A percentile compares a stretch with the other conserved stretches of the same genome.
phyloP scores from a whole-genome alignment of 306 rosid species.

The Lathyrus aphaca region DNA sequence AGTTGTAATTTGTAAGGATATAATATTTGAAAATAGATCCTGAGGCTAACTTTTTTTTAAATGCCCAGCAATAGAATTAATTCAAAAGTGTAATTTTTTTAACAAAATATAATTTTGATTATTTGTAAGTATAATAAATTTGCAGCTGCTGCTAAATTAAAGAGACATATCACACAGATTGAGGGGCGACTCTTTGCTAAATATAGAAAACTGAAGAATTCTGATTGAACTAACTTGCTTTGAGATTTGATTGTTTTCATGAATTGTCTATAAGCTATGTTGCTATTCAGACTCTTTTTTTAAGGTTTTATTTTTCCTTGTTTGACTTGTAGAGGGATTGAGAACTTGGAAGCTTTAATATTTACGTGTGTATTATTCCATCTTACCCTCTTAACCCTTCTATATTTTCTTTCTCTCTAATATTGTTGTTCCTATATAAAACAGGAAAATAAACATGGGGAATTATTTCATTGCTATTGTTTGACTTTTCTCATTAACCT shows the following conservation, averaged over 20 bases:
- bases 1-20: constrained; percentile 2
- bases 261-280: neutral
- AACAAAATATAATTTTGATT: neutral
- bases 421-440: constrained; percentile 9
- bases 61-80: neutral
- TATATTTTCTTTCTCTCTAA: constrained; percentile 11
- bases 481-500: constrained; percentile 71
- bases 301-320: constrained; percentile 18
- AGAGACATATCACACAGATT: neutral
- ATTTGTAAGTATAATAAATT: constrained; percentile 8
- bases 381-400: neutral
- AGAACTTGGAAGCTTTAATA: neutral
- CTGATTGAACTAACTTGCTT: neutral
- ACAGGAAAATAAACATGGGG: constrained; percentile 3
- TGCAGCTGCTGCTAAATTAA: neutral
- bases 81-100: neutral
- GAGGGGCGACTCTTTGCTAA: constrained; percentile 4
- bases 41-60: constrained; percentile 1
- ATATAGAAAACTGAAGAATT: constrained; percentile 3
- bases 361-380: constrained; percentile 15
- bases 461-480: constrained; percentile 32
- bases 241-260: constrained; percentile 20
- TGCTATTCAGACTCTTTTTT: constrained; percentile 5
- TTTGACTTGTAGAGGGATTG: constrained; percentile 22
- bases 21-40: constrained; percentile 6